phyloP scores from a whole-genome alignment of 2,329 filamentous ascomycete genomes.

The Rhinocladiella similis region DNA sequence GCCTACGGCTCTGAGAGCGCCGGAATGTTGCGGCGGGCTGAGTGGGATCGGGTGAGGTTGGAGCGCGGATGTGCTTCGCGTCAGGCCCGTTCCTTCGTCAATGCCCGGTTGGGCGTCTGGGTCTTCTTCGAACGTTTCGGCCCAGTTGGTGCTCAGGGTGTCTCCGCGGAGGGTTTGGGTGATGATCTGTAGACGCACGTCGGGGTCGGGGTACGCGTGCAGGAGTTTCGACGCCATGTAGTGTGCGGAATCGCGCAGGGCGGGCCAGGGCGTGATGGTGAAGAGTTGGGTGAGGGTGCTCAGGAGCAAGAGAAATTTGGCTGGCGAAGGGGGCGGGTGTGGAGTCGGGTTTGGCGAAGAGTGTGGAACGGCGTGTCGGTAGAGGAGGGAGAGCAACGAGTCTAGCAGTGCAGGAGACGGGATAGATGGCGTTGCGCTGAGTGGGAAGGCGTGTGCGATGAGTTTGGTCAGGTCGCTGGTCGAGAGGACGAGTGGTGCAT shows the following conservation, averaged over 20 bases:
- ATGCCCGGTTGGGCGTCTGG: conserved; percentile 18
- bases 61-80: conserved; percentile 22
- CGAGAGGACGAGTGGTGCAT: conserved; percentile 10
- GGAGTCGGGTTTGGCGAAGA: conserved; percentile 8
- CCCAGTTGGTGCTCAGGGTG: conserved; percentile 25
- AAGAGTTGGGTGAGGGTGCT: conserved; percentile 27
- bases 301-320: conserved; percentile 24
- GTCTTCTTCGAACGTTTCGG: conserved; percentile 18
- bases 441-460: conserved; percentile 19
- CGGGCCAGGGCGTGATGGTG: conserved; percentile 24
- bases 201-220: conserved; percentile 22
- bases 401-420: conserved; percentile 20
- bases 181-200: conserved; percentile 23
- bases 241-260: conserved; percentile 26
- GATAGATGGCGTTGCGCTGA: conserved; percentile 21
- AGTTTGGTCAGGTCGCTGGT: conserved; percentile 21
- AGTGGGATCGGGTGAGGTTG: conserved; percentile 23
- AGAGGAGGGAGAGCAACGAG: conserved; percentile 22
- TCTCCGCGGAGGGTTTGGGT: conserved; percentile 22
- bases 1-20: conserved; percentile 27
- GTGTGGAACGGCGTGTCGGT: conserved; percentile 13
- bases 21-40: conserved; percentile 19
- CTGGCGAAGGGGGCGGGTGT: conserved; percentile 10
- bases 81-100: conserved; percentile 22
- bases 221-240: conserved; percentile 26